phyloP scores from a whole-genome alignment of 495 filamentous ascomycete genomes.

The Glonium stellatum region DNA sequence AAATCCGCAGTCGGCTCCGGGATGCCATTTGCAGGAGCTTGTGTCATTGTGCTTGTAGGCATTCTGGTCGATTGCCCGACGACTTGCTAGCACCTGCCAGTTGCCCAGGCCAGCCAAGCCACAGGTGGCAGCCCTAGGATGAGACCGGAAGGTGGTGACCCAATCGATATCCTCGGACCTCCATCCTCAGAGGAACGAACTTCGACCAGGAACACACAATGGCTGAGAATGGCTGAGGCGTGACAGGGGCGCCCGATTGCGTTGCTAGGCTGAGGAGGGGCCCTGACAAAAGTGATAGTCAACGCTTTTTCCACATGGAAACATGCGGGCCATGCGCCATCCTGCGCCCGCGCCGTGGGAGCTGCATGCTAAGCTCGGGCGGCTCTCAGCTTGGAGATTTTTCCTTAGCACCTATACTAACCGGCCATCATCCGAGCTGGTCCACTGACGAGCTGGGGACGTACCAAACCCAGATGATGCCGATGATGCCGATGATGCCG shows the following conservation, averaged over 20 bases:
- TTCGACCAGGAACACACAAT: background rate
- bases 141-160: background rate
- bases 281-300: background rate
- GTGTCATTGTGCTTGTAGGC: slow-evolving; percentile 23
- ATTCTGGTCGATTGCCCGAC: slow-evolving; percentile 10
- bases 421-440: background rate
- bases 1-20: background rate
- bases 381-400: background rate
- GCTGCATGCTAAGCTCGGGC: background rate
- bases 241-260: background rate
- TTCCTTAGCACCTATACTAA: background rate
- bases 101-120: background rate
- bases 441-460: background rate
- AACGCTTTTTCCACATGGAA: slow-evolving; percentile 1
- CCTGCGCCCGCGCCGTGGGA: too few relatives aligned
- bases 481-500: too few relatives aligned
- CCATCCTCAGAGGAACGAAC: background rate
- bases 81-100: slow-evolving; percentile 10
- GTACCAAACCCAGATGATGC: background rate
- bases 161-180: background rate
- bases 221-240: background rate
- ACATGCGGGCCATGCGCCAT: background rate
- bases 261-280: background rate
- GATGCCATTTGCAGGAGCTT: slow-evolving; percentile 8
- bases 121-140: background rate